A percentile compares a stretch with the other conserved stretches of the same genome.
These are phyloP conservation scores for Boletus vinaceobasis DNA, from an alignment of 768 basidiomycete species.

Conservation along the genomic window DNA sequence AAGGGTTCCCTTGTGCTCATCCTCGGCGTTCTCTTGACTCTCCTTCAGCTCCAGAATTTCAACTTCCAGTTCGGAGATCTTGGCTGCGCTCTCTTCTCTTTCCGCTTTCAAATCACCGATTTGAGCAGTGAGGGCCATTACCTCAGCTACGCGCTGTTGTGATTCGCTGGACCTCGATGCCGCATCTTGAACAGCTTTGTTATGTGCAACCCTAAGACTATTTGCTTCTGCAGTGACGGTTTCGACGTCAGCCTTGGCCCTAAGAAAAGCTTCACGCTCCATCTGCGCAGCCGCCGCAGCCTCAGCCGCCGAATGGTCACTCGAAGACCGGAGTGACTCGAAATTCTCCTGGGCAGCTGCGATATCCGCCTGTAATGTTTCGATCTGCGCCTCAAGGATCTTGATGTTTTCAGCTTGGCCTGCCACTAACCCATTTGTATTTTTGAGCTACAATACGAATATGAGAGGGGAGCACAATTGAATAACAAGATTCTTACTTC, in stretches of 20 bases:
- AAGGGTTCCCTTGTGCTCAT: slow-evolving; percentile 47
- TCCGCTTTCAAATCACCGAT: slow-evolving; percentile 54
- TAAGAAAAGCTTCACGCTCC: slow-evolving; percentile 62
- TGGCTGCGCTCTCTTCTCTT: slow-evolving; percentile 66
- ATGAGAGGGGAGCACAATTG: not conserved
- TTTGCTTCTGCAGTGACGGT: slow-evolving; percentile 51
- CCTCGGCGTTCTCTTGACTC: slow-evolving; percentile 59
- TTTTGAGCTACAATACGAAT: slow-evolving; percentile 44
- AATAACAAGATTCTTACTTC: slow-evolving; percentile 43
- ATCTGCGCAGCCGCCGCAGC: slow-evolving; percentile 50
- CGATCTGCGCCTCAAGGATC: slow-evolving; percentile 48
- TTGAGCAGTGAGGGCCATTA: slow-evolving; percentile 45
- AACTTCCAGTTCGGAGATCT: slow-evolving; percentile 77
- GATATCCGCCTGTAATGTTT: slow-evolving; percentile 50
- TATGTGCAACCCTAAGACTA: slow-evolving; percentile 48
- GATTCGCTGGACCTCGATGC: slow-evolving; percentile 44
- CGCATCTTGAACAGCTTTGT: slow-evolving; percentile 46
- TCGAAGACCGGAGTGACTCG: slow-evolving; percentile 45
- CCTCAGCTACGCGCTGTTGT: slow-evolving; percentile 43
- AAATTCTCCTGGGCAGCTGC: slow-evolving; percentile 50
- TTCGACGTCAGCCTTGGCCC: slow-evolving; percentile 60
- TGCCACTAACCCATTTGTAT: slow-evolving; percentile 38
- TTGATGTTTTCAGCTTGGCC: slow-evolving; percentile 47
- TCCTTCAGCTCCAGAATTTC: slow-evolving; percentile 79
- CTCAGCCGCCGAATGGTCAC: slow-evolving; percentile 41